Conservation (phyloP, 2,329 filamentous ascomycete genomes). For the Penicillium brasilianum region DNA sequence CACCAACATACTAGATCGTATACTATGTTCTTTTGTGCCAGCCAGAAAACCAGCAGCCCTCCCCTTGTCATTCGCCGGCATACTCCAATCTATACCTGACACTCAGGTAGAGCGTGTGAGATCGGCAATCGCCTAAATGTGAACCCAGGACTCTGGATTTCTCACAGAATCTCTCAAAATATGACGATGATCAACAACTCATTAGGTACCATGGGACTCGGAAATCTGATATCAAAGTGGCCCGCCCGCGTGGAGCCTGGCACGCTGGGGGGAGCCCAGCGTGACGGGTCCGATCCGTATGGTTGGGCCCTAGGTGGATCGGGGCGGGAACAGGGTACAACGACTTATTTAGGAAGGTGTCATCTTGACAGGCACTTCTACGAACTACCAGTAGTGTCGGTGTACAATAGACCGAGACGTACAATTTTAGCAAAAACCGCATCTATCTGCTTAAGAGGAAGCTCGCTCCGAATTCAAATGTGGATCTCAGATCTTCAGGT, state of each 20-base stretch:
- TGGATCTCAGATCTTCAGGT: too few relatives aligned
- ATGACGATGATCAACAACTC: not conserved
- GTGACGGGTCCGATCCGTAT: not conserved
- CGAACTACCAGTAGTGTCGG: not conserved
- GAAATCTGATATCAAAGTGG: not conserved
- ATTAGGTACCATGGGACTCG: not conserved
- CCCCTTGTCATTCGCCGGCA: too few relatives aligned
- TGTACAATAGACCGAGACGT: too few relatives aligned
- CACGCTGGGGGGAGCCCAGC: not conserved
- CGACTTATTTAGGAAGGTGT: constrained; percentile 1
- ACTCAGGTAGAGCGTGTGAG: too few relatives aligned
- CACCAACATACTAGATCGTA: too few relatives aligned
- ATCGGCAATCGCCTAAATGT: not conserved
- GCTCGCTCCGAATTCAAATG: too few relatives aligned
- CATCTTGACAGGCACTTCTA: not conserved
- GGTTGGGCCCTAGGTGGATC: not conserved
- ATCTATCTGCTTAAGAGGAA: too few relatives aligned
- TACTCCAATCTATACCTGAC: too few relatives aligned
- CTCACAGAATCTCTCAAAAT: not conserved
- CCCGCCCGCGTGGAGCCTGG: not conserved
- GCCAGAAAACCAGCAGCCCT: too few relatives aligned
- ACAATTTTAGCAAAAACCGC: too few relatives aligned
- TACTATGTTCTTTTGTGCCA: too few relatives aligned
- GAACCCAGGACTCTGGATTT: too few relatives aligned
- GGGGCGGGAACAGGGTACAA: not conserved